These are phyloP conservation scores for Ceratobasidium sp. DNA, from an alignment of 1,284 basidiomycete genomes.

Conservation along the genomic window DNA sequence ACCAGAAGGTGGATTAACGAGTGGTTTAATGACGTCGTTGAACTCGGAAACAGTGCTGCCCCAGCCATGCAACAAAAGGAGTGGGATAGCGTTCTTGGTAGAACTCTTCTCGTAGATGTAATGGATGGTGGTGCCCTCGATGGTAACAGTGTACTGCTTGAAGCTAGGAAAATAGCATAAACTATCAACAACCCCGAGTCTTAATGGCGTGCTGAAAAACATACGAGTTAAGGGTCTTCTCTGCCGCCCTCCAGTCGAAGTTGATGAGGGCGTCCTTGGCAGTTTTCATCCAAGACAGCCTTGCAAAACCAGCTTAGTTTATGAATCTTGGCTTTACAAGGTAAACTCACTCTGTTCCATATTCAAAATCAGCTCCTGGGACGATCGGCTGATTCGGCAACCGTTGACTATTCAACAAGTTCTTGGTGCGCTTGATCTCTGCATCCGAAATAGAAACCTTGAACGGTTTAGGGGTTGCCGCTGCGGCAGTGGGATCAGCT, in stretches of 20 bases:
- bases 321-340: neutral
- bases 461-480: conserved; percentile 2
- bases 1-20: conserved; percentile 11
- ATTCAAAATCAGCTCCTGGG: conserved; percentile 5
- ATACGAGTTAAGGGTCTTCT: conserved; percentile 32
- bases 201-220: neutral
- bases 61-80: conserved; percentile 44
- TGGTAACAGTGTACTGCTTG: conserved; percentile 40
- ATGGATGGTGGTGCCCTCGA: conserved; percentile 38
- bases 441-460: conserved; percentile 12
- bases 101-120: conserved; percentile 35
- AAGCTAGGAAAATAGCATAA: neutral
- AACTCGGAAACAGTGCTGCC: conserved; percentile 43
- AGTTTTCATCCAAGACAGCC: conserved; percentile 23
- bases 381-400: neutral
- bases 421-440: conserved; percentile 39
- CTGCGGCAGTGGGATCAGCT: neutral
- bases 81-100: conserved; percentile 32
- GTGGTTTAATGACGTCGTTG: conserved; percentile 42
- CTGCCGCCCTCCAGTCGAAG: conserved; percentile 34
- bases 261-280: conserved; percentile 15
- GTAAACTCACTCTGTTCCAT: conserved; percentile 22
- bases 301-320: neutral
- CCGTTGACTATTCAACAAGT: conserved; percentile 11
- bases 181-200: neutral